phyloP scores from a whole-genome alignment of 306 rosid species.

The Corylus avellana region DNA sequence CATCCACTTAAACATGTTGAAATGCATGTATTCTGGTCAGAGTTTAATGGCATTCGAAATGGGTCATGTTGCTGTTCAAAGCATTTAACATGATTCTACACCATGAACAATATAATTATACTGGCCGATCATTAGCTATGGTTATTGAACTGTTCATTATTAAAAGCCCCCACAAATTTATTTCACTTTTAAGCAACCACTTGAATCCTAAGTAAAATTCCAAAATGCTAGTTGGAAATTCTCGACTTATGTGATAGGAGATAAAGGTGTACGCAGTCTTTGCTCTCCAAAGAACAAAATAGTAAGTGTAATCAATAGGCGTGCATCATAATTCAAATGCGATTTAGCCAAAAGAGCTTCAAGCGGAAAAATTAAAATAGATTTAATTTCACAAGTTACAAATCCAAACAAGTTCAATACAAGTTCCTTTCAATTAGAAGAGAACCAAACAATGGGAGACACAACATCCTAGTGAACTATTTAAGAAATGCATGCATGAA shows the following conservation, averaged over 20 bases:
- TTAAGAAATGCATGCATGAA: neutral
- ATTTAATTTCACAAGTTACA: neutral
- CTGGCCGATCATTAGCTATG: neutral
- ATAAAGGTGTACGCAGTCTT: neutral
- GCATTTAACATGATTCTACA: neutral
- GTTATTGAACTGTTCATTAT: neutral
- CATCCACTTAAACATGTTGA: neutral
- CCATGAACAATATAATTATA: neutral
- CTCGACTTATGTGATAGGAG: neutral
- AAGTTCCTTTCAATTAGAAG: neutral
- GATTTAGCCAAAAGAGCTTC: neutral
- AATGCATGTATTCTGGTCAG: neutral
- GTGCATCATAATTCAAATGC: neutral
- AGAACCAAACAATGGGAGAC: neutral
- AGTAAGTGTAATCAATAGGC: neutral
- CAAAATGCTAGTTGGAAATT: neutral
- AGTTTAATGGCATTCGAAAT: neutral
- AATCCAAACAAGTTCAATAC: neutral
- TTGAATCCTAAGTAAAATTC: neutral
- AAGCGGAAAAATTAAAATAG: neutral
- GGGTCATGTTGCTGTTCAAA: neutral
- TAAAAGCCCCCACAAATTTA: neutral
- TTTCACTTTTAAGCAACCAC: neutral
- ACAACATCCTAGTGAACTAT: neutral
- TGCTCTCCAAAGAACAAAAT: neutral